phyloP scores from a whole-genome alignment of 2,329 filamentous ascomycete species.

The Microsporum canis region DNA sequence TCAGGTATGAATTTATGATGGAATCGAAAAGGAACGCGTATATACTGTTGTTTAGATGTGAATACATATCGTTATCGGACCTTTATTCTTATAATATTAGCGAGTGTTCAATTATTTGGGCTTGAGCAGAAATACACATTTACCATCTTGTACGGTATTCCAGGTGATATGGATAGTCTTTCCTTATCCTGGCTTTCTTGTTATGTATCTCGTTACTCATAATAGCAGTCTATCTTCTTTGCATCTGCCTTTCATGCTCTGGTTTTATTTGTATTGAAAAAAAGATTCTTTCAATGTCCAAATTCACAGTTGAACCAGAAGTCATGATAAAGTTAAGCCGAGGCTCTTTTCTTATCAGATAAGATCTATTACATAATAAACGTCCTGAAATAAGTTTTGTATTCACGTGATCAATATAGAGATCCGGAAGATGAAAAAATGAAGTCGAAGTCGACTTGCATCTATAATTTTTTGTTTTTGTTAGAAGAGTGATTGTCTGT shows the following conservation, averaged over 20 bases:
- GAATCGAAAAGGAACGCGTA: slow-evolving; percentile 86
- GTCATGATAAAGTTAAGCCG: slow-evolving; percentile 14
- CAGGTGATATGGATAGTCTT: slow-evolving; percentile 65
- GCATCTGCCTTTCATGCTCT: background rate
- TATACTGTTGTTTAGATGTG: slow-evolving; percentile 83
- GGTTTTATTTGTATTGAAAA: background rate
- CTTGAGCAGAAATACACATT: background rate
- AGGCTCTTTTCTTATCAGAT: slow-evolving; percentile 4
- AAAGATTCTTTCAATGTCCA: background rate
- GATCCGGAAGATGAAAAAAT: background rate
- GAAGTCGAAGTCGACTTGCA: background rate
- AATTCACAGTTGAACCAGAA: background rate
- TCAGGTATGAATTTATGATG: slow-evolving; percentile 78
- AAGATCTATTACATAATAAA: slow-evolving; percentile 16
- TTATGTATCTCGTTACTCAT: slow-evolving; percentile 31
- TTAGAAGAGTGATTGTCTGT: background rate
- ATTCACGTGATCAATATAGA: background rate
- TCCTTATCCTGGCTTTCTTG: slow-evolving; percentile 50
- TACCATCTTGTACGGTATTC: slow-evolving; percentile 84
- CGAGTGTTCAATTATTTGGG: background rate
- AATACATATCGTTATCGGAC: slow-evolving; percentile 91
- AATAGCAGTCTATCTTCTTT: background rate
- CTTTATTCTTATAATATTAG: slow-evolving; percentile 33
- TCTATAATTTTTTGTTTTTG: background rate
- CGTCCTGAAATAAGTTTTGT: background rate